Base-by-base conservation (phyloP, 2,329 filamentous ascomycete species). In the Fusarium sp. region DNA sequence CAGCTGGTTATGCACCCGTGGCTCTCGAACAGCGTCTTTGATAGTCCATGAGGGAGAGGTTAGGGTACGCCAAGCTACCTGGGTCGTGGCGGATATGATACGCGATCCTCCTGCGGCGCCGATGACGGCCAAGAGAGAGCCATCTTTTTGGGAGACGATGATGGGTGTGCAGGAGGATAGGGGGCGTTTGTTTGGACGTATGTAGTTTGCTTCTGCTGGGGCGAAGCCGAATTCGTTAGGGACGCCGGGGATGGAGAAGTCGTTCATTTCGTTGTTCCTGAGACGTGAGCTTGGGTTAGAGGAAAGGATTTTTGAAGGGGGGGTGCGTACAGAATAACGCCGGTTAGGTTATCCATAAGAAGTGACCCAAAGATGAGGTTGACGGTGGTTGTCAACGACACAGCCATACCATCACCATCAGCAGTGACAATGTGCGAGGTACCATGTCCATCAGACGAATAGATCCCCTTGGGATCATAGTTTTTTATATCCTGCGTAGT, bases 201-300 rank as follows among this genome's bases (percentile, higher is more conserved):
- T 87, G 73, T 87, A 97, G 80, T 98, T 97, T 39, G 88, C 84
- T 4, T 87, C 85, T 1, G 86, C 88, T 2, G 94, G 93, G 39
- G 88, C 84, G 77, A 92, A 97, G 48, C 92, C 93, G 72, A 97
- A 98, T 23, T 88, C 86, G 73, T 97, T 97, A 54, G 81, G 82
- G 2, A 83, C 78, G 49, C 86, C 86, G 0, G 94, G 93, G 68
- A 96, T 93, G 44, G 88, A 92, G 79, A 97, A 97, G 78, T 96
- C 92, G 79, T 88, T 84, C 82, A 86, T 86, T 75, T 89, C 83
- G 73, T 87, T 81, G 75, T 88, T 89, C 23, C 76, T 78, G 33
- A 3, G 47, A 9, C 5, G 37, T 2, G 9, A 4, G n/a, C 6
- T 44, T 6, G 9, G 2, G 33, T 4, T 10, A 6, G 4, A 19